Conservation (phyloP, 345 rosid genomes). For the Citrus sp. region DNA sequence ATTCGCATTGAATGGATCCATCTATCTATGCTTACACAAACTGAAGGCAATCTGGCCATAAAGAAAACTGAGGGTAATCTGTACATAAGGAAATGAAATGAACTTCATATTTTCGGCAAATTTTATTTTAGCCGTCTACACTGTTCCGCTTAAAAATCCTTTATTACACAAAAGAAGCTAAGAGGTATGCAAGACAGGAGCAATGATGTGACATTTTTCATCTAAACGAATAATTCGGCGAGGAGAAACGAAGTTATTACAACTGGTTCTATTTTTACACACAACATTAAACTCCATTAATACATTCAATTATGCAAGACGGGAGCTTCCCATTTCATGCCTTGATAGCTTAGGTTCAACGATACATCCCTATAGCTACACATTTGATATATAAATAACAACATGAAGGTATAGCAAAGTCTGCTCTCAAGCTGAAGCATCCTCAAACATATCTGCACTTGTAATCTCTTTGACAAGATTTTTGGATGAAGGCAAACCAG, state of each 20-base stretch:
- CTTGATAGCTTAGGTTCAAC: background rate
- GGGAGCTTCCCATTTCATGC: background rate
- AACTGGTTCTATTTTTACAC: background rate
- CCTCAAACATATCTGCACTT: conserved; percentile 25
- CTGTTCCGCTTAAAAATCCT: no score
- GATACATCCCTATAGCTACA: background rate
- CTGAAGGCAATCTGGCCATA: no score
- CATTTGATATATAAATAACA: background rate
- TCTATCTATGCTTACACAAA: no score
- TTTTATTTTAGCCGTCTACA: no score
- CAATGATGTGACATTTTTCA: background rate
- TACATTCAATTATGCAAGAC: background rate
- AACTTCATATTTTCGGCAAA: no score
- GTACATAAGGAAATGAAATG: no score
- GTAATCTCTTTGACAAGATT: conserved; percentile 53
- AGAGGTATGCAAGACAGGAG: no score
- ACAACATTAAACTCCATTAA: background rate
- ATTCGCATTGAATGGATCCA: no score
- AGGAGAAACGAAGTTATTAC: background rate
- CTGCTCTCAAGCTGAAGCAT: conserved; percentile 39
- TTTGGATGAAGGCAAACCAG: conserved; percentile 75
- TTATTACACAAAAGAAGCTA: no score
- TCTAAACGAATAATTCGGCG: background rate
- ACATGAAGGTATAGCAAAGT: background rate
- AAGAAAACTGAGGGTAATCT: no score